Conservation (phyloP, 2,329 filamentous ascomycete species). For the Orbilia blumenaviensis region DNA sequence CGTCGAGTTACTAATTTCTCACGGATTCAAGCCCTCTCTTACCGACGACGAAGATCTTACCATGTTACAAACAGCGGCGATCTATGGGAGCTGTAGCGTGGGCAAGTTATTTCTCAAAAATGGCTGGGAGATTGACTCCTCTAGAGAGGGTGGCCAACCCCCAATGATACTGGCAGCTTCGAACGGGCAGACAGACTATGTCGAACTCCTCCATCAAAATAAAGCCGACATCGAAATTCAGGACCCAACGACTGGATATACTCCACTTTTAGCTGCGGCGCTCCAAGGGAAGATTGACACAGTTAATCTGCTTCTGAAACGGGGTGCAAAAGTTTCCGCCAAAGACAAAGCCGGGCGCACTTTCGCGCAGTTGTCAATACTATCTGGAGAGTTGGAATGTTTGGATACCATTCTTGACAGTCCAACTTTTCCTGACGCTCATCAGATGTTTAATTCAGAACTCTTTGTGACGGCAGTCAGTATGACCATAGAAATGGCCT, state of each 20-base stretch:
- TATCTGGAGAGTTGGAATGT: not conserved
- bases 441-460: not conserved
- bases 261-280: conserved; percentile 4
- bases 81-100: not conserved
- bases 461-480: not conserved
- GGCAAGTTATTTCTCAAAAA: not conserved
- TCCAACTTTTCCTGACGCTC: not conserved
- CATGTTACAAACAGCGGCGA: not conserved
- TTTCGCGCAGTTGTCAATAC: not conserved
- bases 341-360: not conserved
- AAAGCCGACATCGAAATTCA: not conserved
- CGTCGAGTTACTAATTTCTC: not conserved
- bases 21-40: not conserved
- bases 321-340: not conserved
- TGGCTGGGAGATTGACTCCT: not conserved
- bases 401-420: not conserved
- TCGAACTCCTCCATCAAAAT: conserved; percentile 13
- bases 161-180: conserved; percentile 16
- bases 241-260: not conserved
- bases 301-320: not conserved
- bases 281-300: not conserved
- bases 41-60: not conserved
- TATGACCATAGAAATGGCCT: too few species aligned
- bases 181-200: conserved; percentile 1
- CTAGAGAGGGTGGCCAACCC: not conserved